Evolutionary conservation across 2,329 filamentous ascomycete genomes (phyloP), one percentile per base, ranked within the genome.

Genomic region (Hypoxylon sp.): DNA sequence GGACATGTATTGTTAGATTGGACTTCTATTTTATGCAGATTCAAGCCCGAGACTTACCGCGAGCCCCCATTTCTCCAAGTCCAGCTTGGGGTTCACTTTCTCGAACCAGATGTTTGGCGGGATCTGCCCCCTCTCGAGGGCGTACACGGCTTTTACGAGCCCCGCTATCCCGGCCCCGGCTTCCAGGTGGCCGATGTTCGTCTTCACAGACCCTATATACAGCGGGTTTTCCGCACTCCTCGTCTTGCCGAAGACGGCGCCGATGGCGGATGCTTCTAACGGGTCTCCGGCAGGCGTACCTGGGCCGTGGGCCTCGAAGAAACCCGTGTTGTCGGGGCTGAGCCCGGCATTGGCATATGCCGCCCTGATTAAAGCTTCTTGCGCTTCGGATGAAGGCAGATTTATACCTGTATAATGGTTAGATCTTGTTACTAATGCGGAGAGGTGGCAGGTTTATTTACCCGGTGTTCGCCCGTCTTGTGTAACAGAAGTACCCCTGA

Each of bases 391-490:
- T 24, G 69, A 75, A 3, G 75, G 73, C 10, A 69, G 60, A 38
- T 74, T 77, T 48, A 79, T 75, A 3, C 72, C 74, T 26, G 4
- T 42, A 0, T 5, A 37, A 15, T 10, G 2, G 38, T 54, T 33
- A 50, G 23, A 10, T 23, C 13, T 9, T 13, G 9, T 13, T 4
- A 6, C 8, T 29, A 17, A 13, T 3, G 11, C 6, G 13, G 11
- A 15, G 20, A n/a, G 17, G 9, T 10, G 8, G 13, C 40, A 18
- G 3, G 9, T 31, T 21, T 2, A 40, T 52, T 40, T 47, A 65
- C 67, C 67, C 40, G 65, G 65, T 23, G 79, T 81, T 17, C 71
- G 71, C 20, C 81, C 81, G 58, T 83, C 80, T 53, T 76, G 67
- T 56, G 78, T 79, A 17, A 75, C 59, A 3, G 68, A 74, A 1